A percentile compares a stretch with the other conserved stretches of the same genome.
Evolutionary conservation across 352 stramenopile species (phyloP).

Genomic region (Phytophthora aleatoria): DNA sequence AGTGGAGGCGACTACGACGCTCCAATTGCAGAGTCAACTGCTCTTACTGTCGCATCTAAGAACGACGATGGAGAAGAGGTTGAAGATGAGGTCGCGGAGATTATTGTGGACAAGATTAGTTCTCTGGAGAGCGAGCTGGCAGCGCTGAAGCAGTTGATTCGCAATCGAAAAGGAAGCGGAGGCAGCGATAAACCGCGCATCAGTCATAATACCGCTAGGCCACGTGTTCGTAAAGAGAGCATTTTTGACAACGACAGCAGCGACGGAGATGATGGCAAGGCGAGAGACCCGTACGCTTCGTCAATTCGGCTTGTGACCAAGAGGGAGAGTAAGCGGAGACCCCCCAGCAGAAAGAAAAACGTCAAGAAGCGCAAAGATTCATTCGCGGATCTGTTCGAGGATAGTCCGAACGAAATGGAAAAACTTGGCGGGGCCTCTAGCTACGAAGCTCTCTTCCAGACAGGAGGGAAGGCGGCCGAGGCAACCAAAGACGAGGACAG

Average conservation of each 20-base stretch:
- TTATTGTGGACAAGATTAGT: conserved; percentile 85
- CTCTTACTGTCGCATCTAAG: not conserved
- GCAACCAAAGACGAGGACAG: conserved; percentile 27
- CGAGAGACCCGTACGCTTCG: conserved; percentile 14
- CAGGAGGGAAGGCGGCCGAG: conserved; percentile 6
- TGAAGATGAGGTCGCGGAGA: conserved; percentile 57
- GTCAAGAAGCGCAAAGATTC: conserved; percentile 57
- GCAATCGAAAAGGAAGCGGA: conserved; percentile 44
- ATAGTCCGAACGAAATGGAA: conserved; percentile 35
- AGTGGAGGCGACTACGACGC: conserved; percentile 10
- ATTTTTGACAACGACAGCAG: conserved; percentile 77
- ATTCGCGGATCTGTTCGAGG: conserved; percentile 79
- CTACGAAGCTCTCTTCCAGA: conserved; percentile 67
- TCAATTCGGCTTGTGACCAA: conserved; percentile 7
- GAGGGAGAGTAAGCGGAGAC: conserved; percentile 18
- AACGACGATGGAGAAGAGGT: conserved; percentile 17
- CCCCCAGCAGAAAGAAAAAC: conserved; percentile 31
- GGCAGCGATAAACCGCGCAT: conserved; percentile 9
- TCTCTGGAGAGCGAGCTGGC: conserved; percentile 69
- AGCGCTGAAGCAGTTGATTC: conserved; percentile 71
- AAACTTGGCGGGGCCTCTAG: conserved; percentile 35
- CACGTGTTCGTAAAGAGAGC: conserved; percentile 56
- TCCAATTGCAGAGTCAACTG: not conserved
- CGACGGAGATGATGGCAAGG: conserved; percentile 42
- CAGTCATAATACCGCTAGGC: conserved; percentile 10